These are phyloP conservation scores for Xylariaceae sp. DNA, from an alignment of 2,329 filamentous ascomycete genomes.

Conservation along the genomic window DNA sequence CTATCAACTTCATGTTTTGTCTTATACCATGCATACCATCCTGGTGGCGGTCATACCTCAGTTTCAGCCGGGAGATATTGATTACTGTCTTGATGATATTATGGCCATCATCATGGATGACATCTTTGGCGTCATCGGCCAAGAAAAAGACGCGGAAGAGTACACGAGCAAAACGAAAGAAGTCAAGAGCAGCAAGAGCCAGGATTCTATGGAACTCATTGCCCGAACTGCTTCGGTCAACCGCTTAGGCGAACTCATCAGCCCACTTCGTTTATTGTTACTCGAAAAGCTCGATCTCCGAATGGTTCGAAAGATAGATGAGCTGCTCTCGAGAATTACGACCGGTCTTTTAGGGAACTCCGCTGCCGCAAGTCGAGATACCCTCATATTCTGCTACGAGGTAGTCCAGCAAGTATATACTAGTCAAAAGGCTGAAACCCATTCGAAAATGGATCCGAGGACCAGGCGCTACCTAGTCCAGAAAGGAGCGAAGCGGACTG, in stretches of 20 bases:
- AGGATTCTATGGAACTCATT: conserved; percentile 94
- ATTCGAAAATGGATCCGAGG: conserved; percentile 65
- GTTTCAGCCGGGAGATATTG: conserved; percentile 81
- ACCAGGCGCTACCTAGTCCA: conserved; percentile 81
- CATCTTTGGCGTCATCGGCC: conserved; percentile 88
- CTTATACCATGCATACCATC: conserved; percentile 92
- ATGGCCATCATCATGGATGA: conserved; percentile 94
- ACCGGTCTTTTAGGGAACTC: conserved; percentile 84
- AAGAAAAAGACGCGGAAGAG: conserved; percentile 96
- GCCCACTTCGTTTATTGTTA: conserved; percentile 79
- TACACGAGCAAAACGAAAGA: conserved; percentile 97
- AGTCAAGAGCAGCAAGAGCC: conserved; percentile 97
- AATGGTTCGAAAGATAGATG: conserved; percentile 88
- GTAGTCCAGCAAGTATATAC: conserved; percentile 87
- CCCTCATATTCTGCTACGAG: conserved; percentile 94
- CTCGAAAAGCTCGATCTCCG: conserved; percentile 83
- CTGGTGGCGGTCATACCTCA: conserved; percentile 76
- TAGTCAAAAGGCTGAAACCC: conserved; percentile 58
- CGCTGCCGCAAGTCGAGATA: conserved; percentile 77
- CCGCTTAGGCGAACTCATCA: conserved; percentile 76
- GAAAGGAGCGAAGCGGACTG: conserved; percentile 76
- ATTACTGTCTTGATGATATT: conserved; percentile 83
- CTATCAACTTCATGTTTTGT: conserved; percentile 93
- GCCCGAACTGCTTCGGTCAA: conserved; percentile 80
- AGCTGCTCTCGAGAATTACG: conserved; percentile 82